Base-by-base conservation (phyloP, 306 rosid genomes). In the Vicia villosa region DNA sequence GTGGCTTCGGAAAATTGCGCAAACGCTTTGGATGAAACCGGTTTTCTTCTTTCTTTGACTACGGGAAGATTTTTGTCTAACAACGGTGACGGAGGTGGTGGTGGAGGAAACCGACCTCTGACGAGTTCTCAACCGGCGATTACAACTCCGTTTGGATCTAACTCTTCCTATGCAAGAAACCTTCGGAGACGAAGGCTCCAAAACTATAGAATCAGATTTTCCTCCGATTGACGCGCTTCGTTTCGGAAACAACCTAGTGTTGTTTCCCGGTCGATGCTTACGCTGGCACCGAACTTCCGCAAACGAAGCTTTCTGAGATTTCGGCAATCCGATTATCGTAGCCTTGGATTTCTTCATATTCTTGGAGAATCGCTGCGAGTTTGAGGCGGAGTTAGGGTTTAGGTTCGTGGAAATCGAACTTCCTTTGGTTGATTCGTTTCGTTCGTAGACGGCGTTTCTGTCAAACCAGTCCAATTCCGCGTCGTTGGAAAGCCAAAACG, bases 111-210 rank as follows among this genome's bases (percentile, higher is more conserved):
- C 16, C 7, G 85, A 41, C 6, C 80, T 58, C 21, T 76, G 86
- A 50, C 90, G 96, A 37, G 30, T 79, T 83, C 87, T 72, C 71
- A 74, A 34, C 46, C 89, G 69, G 0, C 96, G 86, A 54, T 79
- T 87, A 62, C 90, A 80, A 54, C 85, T 92, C 5, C 90, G 75
- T 82, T 79, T 94, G 9, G 99, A 94, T 83, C 96, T 83, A 64
- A 94, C 99, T 61, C 92, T 82, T 4, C 99, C 99, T 72, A 94
- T 94, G 47, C 99, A 94, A 0, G 99, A 94, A 8, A 94, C 99
- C 82, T 94, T 94, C 8, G 99, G 99, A 10, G 99, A 94, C 6
- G 92, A 78, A 6, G 99, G 99, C 54, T 94, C 99, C 40, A 76
- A 26, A 71, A 87, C 32, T 19, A 77, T 14, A 5, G 82, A 24